phyloP scores from a whole-genome alignment of 768 basidiomycete species.

The Rhizopogon vulgaris region DNA sequence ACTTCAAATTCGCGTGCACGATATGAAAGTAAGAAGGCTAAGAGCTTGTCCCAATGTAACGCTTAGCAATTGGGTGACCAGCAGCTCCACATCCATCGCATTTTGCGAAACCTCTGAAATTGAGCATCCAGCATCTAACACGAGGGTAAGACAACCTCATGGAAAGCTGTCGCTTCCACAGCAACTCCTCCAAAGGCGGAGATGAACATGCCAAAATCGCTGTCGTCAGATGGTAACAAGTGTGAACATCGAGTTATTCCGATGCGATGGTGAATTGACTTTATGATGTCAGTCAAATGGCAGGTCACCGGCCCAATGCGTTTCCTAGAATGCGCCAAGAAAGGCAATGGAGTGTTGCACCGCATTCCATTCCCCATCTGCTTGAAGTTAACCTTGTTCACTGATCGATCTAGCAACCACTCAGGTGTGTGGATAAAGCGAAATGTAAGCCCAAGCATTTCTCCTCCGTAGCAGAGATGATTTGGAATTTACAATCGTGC shows the following conservation, averaged over 20 bases:
- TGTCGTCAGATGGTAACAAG: neutral
- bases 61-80: neutral
- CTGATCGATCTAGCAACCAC: constrained; percentile 15
- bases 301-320: neutral
- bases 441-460: neutral
- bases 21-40: neutral
- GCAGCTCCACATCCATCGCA: neutral
- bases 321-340: neutral
- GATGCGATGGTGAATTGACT: neutral
- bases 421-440: constrained; percentile 1
- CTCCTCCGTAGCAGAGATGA: neutral
- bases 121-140: neutral
- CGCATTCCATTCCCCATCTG: constrained; percentile 15
- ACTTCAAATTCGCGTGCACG: neutral
- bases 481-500: neutral
- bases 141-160: neutral
- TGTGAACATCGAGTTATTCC: neutral
- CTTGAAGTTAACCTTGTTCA: constrained; percentile 28
- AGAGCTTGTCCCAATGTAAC: neutral
- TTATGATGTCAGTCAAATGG: neutral
- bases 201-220: neutral
- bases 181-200: neutral
- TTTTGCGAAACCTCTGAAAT: neutral
- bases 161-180: neutral
- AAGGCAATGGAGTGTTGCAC: constrained; percentile 2